A percentile compares a stretch with the other conserved stretches of the same genome.
These are phyloP conservation scores for Saraca asoca DNA, from an alignment of 331 rosid genomes.

Conservation along the genomic window DNA sequence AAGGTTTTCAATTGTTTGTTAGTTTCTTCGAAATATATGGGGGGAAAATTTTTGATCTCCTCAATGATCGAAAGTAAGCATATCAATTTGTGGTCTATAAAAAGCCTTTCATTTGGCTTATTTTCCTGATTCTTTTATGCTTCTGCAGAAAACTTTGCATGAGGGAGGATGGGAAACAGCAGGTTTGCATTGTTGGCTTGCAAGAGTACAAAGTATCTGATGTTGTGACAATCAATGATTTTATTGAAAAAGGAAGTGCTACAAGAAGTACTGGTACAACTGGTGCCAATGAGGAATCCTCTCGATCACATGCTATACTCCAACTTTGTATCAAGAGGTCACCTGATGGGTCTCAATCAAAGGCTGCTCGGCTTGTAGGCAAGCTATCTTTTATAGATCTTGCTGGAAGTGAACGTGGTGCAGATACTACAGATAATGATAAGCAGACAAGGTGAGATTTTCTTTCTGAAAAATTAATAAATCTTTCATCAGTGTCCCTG, in stretches of 20 bases:
- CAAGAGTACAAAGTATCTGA: conserved; percentile 69
- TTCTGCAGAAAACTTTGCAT: conserved; percentile 76
- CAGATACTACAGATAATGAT: conserved; percentile 81
- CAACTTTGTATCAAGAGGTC: conserved; percentile 78
- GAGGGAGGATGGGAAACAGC: conserved; percentile 93
- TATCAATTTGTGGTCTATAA: conserved; percentile 25
- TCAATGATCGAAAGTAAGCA: conserved; percentile 76
- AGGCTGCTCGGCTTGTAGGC: conserved; percentile 70
- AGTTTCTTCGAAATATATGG: conserved; percentile 91
- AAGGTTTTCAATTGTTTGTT: conserved; percentile 68
- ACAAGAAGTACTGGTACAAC: conserved; percentile 83
- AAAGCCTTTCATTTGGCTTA: conserved; percentile 7
- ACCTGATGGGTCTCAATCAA: conserved; percentile 60
- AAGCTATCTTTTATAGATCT: conserved; percentile 84
- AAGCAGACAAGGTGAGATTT: conserved; percentile 69
- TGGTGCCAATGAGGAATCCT: conserved; percentile 88
- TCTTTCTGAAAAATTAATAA: conserved; percentile 12
- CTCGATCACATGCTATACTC: conserved; percentile 86
- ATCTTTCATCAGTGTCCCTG: conserved; percentile 1
- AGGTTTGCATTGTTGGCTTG: conserved; percentile 85
- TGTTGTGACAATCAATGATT: conserved; percentile 70
- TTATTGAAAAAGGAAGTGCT: conserved; percentile 70
- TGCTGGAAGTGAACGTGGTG: conserved; percentile 90
- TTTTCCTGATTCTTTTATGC: conserved; percentile 37
- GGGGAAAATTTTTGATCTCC: conserved; percentile 81